Evolutionary conservation across 345 rosid genomes (phyloP), one percentile per base, ranked within the genome.

Genomic region (Combretum micranthum): DNA sequence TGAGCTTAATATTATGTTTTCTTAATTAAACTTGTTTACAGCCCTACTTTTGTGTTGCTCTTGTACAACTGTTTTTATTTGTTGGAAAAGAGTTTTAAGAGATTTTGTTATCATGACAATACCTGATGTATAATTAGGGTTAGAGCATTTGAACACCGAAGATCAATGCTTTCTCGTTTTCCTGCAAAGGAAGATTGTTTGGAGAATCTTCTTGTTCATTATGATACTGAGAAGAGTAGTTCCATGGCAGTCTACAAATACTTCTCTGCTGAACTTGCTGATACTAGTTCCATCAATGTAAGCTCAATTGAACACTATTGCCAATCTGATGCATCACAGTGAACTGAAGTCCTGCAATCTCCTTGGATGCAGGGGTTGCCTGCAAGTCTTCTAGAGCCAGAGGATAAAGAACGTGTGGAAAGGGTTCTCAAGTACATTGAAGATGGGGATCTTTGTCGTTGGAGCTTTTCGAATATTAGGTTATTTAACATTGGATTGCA

Each of bases 61-160:
- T 9, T 3, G 32, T 25, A 25, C 32, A 3, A 25, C 32, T 45
- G 44, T 44, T 25, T 37, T 39, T 54, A 49, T 17, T 12, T 22
- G 45, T 13, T 18, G 2, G 13, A 0, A n/a, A n/a, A 0, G 20
- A 43, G 43, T 13, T 42, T 22, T 22, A 42, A 0, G 15, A 21
- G 1, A 16, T 7, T 62, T 59, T 3, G 32, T 25, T 25, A 25
- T 32, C 10, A 7, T 32, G 9, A 32, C 39, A 32, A 25, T 2
- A 4, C 9, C 9, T 32, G 39, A 32, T 32, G 9, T 32, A 42
- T 57, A 16, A 42, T 54, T 64, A 88, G 97, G 79, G 75, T 86
- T 53, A 71, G 84, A 52, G 83, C 85, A 11, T 88, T 88, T 60
- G 96, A 92, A 81, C 97, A 92, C 62, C 83, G 93, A 26, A 84